Evolutionary conservation across 2,329 filamentous ascomycete genomes (phyloP), one percentile per base, ranked within the genome.

Genomic region (Zymoseptoria pseudotritici): DNA sequence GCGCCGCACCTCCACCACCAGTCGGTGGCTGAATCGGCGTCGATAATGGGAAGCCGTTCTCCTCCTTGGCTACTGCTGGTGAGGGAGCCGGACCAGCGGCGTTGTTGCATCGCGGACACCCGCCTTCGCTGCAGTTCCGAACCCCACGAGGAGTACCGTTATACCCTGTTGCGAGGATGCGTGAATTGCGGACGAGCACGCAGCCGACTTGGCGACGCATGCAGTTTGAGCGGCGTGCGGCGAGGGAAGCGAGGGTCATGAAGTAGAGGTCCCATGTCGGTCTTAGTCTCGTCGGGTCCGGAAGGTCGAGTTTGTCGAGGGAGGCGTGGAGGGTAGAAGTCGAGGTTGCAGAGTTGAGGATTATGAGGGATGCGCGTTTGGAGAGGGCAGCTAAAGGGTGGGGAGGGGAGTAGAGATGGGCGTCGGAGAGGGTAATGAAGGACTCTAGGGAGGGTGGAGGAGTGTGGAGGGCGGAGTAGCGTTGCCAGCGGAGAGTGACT

Each of bases 261-360:
- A 99, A 99, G 78, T 99, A 99, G 69, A 89, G 87, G 75, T 99
- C 94, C 94, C 94, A 99, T 54, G 85, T 87, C 0, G 94, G 94
- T 1, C 94, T 86, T 42, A 99, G 81, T 1, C 94, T 87, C 67
- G 89, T 83, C 36, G 87, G 83, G 70, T 94, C 86, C 1, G 88
- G 82, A 24, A 99, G 83, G 72, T 96, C 84, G 7, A 97, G 82
- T 53, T 84, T 82, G 54, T 83, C 81, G 1, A 99, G 83, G 8
- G 89, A 87, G 3, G 82, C 79, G 73, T 91, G 86, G 5, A 97
- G 82, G 66, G 88, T 83, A 9, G 84, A 78, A 1, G 96, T 76
- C 24, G 87, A 87, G 17, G 84, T 80, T 0, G 89, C 89, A 2
- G 89, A 88, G 78, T 99, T 99, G 69, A 97, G 83, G 4, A 99